Evolutionary conservation across 495 filamentous ascomycete genomes (phyloP).

Genomic region (Penicillium arizonense): DNA sequence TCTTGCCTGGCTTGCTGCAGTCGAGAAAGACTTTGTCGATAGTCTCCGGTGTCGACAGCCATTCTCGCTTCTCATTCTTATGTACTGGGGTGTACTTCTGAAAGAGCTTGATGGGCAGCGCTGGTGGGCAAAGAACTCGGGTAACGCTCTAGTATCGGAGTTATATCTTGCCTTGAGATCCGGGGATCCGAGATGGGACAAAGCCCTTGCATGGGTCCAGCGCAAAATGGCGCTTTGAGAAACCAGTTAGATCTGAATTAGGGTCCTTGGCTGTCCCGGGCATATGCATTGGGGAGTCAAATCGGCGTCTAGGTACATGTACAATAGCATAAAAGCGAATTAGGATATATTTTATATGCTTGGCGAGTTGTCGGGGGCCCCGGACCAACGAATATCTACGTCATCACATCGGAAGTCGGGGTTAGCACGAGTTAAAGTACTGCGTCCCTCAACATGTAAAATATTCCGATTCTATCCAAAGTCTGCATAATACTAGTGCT

Average conservation of each 20-base stretch:
- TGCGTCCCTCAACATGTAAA: no score
- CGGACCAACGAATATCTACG: no score
- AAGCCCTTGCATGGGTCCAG: conserved; percentile 21
- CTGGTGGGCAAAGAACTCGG: conserved; percentile 30
- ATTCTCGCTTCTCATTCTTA: conserved; percentile 26
- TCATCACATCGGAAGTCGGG: no score
- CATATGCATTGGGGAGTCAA: no score
- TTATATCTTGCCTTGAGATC: conserved; percentile 10
- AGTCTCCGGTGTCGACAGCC: conserved; percentile 20
- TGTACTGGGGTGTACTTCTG: conserved; percentile 29
- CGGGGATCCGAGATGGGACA: conserved; percentile 18
- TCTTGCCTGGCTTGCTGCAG: conserved; percentile 27
- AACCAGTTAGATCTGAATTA: neutral
- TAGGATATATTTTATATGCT: no score
- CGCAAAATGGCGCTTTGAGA: conserved; percentile 5
- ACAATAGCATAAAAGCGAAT: no score
- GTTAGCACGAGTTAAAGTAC: no score
- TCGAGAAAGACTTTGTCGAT: conserved; percentile 27
- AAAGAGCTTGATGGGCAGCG: conserved; percentile 18
- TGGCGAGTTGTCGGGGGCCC: no score
- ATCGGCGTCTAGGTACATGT: no score
- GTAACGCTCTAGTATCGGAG: conserved; percentile 24
- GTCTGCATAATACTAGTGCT: no score
- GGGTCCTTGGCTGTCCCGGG: no score
- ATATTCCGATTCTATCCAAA: no score